Percentiles rank a stretch among this genome's conserved stretches.
phyloP scores from a whole-genome alignment of 768 basidiomycete species.

The Pulveroboletus sp. region DNA sequence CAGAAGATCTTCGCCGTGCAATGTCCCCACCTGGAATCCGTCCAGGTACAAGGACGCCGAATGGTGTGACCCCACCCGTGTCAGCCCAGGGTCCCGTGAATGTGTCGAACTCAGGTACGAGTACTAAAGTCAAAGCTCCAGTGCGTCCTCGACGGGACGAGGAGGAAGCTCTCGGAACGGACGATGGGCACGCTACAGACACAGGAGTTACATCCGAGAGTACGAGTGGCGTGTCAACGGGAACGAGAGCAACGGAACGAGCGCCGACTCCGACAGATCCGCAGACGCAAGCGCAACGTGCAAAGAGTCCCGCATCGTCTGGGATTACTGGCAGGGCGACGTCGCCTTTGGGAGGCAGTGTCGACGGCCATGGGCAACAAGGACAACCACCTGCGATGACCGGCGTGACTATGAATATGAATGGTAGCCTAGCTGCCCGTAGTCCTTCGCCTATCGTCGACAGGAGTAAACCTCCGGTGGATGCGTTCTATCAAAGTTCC shows the following conservation, averaged over 20 bases:
- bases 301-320: slow-evolving; percentile 55
- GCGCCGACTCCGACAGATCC: slow-evolving; percentile 51
- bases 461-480: slow-evolving; percentile 50
- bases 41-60: slow-evolving; percentile 35
- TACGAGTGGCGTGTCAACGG: slow-evolving; percentile 24
- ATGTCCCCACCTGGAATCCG: slow-evolving; percentile 56
- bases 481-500: slow-evolving; percentile 52
- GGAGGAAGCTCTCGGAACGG: slow-evolving; percentile 37
- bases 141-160: slow-evolving; percentile 45
- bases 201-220: slow-evolving; percentile 43
- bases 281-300: slow-evolving; percentile 30
- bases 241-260: slow-evolving; percentile 37
- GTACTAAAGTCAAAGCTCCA: slow-evolving; percentile 48
- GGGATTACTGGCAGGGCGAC: slow-evolving; percentile 46
- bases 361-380: slow-evolving; percentile 22
- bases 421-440: slow-evolving; percentile 43
- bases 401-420: slow-evolving; percentile 49
- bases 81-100: slow-evolving; percentile 9
- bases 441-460: slow-evolving; percentile 58
- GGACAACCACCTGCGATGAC: slow-evolving; percentile 45
- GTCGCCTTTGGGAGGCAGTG: slow-evolving; percentile 47
- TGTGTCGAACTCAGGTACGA: slow-evolving; percentile 18
- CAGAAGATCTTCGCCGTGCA: slow-evolving; percentile 59
- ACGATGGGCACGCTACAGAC: slow-evolving; percentile 48
- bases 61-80: slow-evolving; percentile 17